These are phyloP conservation scores for Tricholoma furcatifolium DNA, from an alignment of 768 basidiomycete species.

Conservation along the genomic window DNA sequence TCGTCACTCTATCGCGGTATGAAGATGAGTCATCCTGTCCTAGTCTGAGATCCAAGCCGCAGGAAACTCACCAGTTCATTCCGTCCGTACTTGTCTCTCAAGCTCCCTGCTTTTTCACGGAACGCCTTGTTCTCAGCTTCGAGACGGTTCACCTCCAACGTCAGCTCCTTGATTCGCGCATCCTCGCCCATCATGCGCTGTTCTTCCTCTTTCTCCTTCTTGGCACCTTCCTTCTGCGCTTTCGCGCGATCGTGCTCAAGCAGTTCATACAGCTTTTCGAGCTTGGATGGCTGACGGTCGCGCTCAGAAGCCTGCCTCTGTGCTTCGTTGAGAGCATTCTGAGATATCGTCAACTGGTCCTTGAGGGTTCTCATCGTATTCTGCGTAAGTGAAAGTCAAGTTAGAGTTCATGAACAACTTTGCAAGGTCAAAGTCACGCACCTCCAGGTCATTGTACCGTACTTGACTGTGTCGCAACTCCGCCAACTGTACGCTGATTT, in stretches of 20 bases:
- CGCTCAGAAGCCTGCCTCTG: conserved; percentile 23
- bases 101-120: conserved; percentile 20
- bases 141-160: conserved; percentile 16
- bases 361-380: conserved; percentile 31
- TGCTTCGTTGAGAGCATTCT: conserved; percentile 31
- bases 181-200: conserved; percentile 11
- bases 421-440: not conserved
- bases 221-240: conserved; percentile 11
- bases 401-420: not conserved
- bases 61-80: conserved; percentile 43
- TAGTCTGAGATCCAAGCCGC: not conserved
- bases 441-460: conserved; percentile 16
- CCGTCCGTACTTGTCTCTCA: conserved; percentile 41
- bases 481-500: conserved; percentile 43
- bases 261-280: conserved; percentile 11
- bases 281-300: conserved; percentile 16
- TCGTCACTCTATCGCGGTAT: conserved; percentile 36
- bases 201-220: conserved; percentile 13
- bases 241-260: conserved; percentile 13
- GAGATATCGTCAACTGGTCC: conserved; percentile 29
- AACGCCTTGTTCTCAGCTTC: conserved; percentile 25
- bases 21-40: not conserved
- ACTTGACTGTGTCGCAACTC: conserved; percentile 42
- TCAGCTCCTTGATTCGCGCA: conserved; percentile 15
- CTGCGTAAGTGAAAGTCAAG: conserved; percentile 12